Evolutionary conservation across 176 grass and related monocot species (phyloP), one percentile per base, ranked within the genome.

Genomic region (Cenchrus americanus): DNA sequence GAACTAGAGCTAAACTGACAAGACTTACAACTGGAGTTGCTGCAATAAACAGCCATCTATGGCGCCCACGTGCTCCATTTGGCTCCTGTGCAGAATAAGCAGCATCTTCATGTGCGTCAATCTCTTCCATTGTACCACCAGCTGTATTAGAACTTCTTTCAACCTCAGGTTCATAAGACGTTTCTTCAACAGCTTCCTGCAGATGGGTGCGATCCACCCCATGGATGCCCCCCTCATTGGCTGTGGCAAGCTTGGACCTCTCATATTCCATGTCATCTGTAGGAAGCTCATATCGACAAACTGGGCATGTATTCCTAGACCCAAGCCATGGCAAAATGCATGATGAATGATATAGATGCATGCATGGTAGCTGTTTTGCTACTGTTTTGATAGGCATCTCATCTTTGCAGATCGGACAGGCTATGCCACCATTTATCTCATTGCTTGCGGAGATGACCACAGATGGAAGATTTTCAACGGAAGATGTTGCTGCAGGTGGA

Each of bases 391-490:
- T 22, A 40, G 82, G 63, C 75, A 98, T 89, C 22, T 54, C 51
- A 64, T 95, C 96, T 85, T 95, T 98, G 86, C 96, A 98, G 43
- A 98, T 87, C 32, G 96, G 87, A 66, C 96, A 98, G 62, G 90
- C 86, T 53, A 95, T 79, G 65, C 68, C 77, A 64, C 73, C 93
- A 18, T 87, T 90, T 81, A 41, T 90, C 63, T 88, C 77, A 69
- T 83, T 83, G 53, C 85, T 67, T 78, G 62, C 67, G 34, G 93
- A 95, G 73, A 98, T 86, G 63, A 90, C 52, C 57, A 95, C 70
- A 67, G 81, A 84, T 69, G 93, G 87, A 27, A 98, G 87, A 55
- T 77, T 88, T 62, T 84, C 71, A 68, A 88, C 14, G 4, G 49
- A 92, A 19, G 86, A 90, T 83, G 69, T 73, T 10, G 89, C 84